Evolutionary conservation across 441 rosid genomes (phyloP), one percentile per base, ranked within the genome.

Genomic region (Cnidoscolus chayamansa): DNA sequence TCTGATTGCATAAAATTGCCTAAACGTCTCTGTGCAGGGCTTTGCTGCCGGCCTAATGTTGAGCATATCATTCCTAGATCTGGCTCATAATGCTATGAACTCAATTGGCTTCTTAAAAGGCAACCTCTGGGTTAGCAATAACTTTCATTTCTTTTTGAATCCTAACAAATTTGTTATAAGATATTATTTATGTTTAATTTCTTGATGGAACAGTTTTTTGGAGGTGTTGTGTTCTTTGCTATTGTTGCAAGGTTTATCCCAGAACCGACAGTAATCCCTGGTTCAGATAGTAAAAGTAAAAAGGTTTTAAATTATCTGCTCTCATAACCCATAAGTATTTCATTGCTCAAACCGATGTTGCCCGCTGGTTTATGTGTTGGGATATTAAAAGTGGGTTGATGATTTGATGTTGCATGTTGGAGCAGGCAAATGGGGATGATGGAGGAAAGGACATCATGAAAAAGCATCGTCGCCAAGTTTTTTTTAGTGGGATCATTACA

Each of bases 1-100:
- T 37, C 3, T 43, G 1, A 65, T 17, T 43, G 58, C 53, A 11
- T 65, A 68, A 65, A 8, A 1, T 67, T 68, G 19, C 67, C 70
- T 87, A 73, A 81, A 75, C 55, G 19, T 74, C 59, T 67, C 25
- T 63, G 30, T 82, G 70, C 88, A 95, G 99, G 99, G 98, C 68
- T 95, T 95, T 88, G 99, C 99, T 68, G 90, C 99, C 7, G 99
- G 99, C 71, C 82, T 95, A 49, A 95, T 95, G 99, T 85, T 95
- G 84, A 90, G 99, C 83, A 95, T 95, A 77, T 95, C 99, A 6
- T 95, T 95, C 86, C 81, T 95, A 48, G 99, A 95, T 86, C 86
- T 93, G 75, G 99, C 98, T 63, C 98, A 95, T 83, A 95, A 95
- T 85, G 97, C 99, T 58, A 88, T 95, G 0, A 95, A 95, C 84